Evolutionary conservation across 2,329 filamentous ascomycete genomes (phyloP).

Genomic region (Zymoseptoria pseudotritici): DNA sequence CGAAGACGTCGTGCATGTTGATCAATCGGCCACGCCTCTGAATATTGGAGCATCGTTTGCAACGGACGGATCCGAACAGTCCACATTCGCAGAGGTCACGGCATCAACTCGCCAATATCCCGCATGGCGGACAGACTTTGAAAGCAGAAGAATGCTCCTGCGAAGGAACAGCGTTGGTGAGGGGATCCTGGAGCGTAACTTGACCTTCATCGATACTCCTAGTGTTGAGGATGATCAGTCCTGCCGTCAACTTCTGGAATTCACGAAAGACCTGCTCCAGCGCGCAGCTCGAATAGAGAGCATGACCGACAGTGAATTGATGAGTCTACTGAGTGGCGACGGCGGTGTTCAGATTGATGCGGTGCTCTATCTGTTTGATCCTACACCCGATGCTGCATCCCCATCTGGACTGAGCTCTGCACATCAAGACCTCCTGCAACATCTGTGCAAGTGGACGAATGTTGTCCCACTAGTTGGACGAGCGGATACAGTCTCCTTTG

Average conservation of each 20-base stretch:
- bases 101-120: conserved; percentile 60
- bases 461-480: conserved; percentile 76
- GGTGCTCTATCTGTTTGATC: conserved; percentile 71
- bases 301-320: conserved; percentile 65
- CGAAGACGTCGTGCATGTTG: conserved; percentile 89
- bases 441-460: conserved; percentile 66
- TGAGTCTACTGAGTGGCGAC: conserved; percentile 69
- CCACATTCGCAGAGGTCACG: conserved; percentile 33
- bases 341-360: conserved; percentile 79
- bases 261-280: conserved; percentile 63
- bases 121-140: conserved; percentile 77
- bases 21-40: conserved; percentile 42
- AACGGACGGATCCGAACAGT: conserved; percentile 7
- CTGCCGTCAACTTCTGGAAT: conserved; percentile 32
- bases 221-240: conserved; percentile 53
- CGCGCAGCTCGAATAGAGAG: conserved; percentile 54
- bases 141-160: conserved; percentile 55
- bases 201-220: conserved; percentile 87
- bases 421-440: conserved; percentile 18
- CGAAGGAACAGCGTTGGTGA: conserved; percentile 65
- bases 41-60: conserved; percentile 12
- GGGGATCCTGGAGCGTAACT: conserved; percentile 75
- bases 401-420: conserved; percentile 5
- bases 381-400: conserved; percentile 36
- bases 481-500: conserved; percentile 51